Percentiles rank a stretch among this genome's conserved stretches.
Conservation (phyloP, 192 early-diverging fungal species). For the Cladochytrium replicatum region DNA sequence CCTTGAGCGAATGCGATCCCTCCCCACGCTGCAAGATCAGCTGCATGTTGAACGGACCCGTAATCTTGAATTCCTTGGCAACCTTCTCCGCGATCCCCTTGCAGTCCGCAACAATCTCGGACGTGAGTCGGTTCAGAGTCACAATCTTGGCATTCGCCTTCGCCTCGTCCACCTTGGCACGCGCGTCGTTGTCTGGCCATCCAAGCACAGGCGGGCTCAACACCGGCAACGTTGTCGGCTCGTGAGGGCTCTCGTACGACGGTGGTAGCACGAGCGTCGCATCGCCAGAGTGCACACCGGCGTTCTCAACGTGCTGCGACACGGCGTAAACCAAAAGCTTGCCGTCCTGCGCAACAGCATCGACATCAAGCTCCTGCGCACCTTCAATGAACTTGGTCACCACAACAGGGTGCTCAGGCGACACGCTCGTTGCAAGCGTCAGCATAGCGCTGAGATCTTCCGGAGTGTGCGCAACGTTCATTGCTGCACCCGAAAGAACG, state of each 20-base stretch:
- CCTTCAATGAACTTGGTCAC: constrained; percentile 93
- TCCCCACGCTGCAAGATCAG: constrained; percentile 53
- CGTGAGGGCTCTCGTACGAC: constrained; percentile 18
- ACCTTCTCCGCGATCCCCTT: constrained; percentile 79
- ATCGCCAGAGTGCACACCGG: constrained; percentile 96
- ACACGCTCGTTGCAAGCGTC: constrained; percentile 73
- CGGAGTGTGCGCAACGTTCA: constrained; percentile 87
- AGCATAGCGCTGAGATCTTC: constrained; percentile 63
- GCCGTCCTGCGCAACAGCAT: constrained; percentile 82
- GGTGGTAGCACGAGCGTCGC: constrained; percentile 85
- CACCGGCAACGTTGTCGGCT: neutral
- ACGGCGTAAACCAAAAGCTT: constrained; percentile 78
- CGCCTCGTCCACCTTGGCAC: constrained; percentile 40
- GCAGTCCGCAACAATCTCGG: constrained; percentile 35
- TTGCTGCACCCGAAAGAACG: constrained; percentile 94
- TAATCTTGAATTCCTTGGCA: constrained; percentile 82
- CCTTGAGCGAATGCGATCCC: constrained; percentile 59
- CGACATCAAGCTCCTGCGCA: constrained; percentile 92
- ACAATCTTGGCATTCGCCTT: constrained; percentile 8
- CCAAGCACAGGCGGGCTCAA: constrained; percentile 48
- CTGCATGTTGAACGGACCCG: constrained; percentile 99
- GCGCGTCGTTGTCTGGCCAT: constrained; percentile 37
- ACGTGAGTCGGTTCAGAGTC: constrained; percentile 35
- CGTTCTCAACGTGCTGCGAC: constrained; percentile 94
- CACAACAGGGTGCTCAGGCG: constrained; percentile 91